Evolutionary conservation across 2,329 filamentous ascomycete genomes (phyloP).

Genomic region (Talaromyces funiculosus): DNA sequence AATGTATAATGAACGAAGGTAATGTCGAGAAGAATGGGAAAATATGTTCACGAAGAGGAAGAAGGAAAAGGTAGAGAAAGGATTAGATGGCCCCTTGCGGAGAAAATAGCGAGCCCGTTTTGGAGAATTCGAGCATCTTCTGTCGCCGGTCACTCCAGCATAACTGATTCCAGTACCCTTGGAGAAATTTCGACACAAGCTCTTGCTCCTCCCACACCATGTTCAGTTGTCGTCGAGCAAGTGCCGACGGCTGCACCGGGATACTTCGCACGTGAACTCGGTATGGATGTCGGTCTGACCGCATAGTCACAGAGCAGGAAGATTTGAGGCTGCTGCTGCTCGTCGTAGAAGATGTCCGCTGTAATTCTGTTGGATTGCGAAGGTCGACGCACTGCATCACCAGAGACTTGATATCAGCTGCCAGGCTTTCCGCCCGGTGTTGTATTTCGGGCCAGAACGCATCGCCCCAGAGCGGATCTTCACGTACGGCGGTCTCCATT

Average conservation of each 20-base stretch:
- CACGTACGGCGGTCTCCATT: slow-evolving; percentile 35
- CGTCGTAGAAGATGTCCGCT: slow-evolving; percentile 1
- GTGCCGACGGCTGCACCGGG: slow-evolving; percentile 26
- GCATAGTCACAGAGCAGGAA: slow-evolving; percentile 17
- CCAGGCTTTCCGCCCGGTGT: slow-evolving; percentile 33
- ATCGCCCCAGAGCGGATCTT: slow-evolving; percentile 41
- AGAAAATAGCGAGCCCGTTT: slow-evolving; percentile 8
- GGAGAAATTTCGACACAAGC: slow-evolving; percentile 18
- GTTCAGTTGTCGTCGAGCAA: slow-evolving; percentile 27
- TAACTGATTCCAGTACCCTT: slow-evolving; percentile 21
- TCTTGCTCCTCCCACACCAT: slow-evolving; percentile 33
- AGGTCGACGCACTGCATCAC: slow-evolving; percentile 36
- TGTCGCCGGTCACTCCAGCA: slow-evolving; percentile 19
- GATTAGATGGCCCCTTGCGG: background rate
- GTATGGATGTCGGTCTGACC: slow-evolving; percentile 19
- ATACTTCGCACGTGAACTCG: slow-evolving; percentile 21
- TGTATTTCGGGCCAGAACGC: slow-evolving; percentile 39
- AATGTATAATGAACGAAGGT: background rate
- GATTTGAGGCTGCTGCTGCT: slow-evolving; percentile 18
- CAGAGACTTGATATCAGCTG: slow-evolving; percentile 35
- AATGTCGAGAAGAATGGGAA: background rate
- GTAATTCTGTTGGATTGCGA: slow-evolving; percentile 17
- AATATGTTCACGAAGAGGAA: background rate
- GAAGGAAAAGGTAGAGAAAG: background rate
- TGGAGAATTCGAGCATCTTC: slow-evolving; percentile 7